Evolutionary conservation across 371 early-diverging fungal species (phyloP), one percentile per base, ranked within the genome.

Genomic region (Zychaea mexicana): DNA sequence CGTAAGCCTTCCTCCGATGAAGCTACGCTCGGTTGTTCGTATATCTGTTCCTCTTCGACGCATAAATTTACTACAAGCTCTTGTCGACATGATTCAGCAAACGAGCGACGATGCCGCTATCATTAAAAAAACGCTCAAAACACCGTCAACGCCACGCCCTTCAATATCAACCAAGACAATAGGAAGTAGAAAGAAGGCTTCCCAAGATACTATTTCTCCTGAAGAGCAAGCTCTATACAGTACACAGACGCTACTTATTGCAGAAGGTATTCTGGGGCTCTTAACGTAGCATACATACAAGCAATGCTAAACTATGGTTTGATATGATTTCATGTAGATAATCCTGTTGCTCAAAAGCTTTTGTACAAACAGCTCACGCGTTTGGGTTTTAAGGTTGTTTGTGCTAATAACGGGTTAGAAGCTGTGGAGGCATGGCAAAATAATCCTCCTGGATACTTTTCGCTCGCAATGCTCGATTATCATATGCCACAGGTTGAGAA

Each of bases 21-120:
- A 56, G 12, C 24, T 27, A 56, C 22, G 64, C 45, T 73, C 77
- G 21, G 64, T 78, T 3, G 64, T 77, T 24, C 69, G 81, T n/a
- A 75, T 85, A 71, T 77, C 84, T 47, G 83, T 80, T 6, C 85
- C 85, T 3, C 69, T 83, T 22, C 69, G 85, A 9, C 81, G 85
- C 17, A 46, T 73, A 3, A 83, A 85, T 38, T 42, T 85, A 2
- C 38, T 82, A 32, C 72, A 70, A n/a, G 64, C 77, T 0, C 70
- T 79, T 21, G 74, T 66, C 21, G 76, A 76, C 13, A 36, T 70
- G 52, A 47, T 75, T 4, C 22, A 67, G 64, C 26, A 64, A 54
- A 24, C 53, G n/a, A n/a, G n/a, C n/a, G n/a, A n/a, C n/a, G n/a
- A n/a, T n/a, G n/a, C n/a, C n/a, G n/a, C n/a, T n/a, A 15, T 27